Conservation (phyloP, 1,284 basidiomycete genomes). For the Xerocomus tenax region DNA sequence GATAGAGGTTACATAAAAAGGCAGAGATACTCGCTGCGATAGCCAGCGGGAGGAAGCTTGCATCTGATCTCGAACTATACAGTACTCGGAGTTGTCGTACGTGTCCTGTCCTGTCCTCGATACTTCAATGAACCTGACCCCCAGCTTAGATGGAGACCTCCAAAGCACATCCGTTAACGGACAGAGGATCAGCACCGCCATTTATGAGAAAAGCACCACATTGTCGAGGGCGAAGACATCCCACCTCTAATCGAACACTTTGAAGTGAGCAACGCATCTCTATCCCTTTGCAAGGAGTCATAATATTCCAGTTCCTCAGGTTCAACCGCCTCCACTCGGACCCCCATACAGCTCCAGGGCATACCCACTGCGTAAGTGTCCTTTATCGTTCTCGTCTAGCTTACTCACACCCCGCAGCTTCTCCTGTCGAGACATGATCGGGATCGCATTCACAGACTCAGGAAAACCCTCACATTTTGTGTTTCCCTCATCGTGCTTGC, state of each 20-base stretch:
- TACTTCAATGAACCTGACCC: conserved; percentile 8
- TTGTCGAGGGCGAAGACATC: conserved; percentile 86
- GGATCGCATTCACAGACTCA: conserved; percentile 94
- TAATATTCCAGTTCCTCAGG: conserved; percentile 63
- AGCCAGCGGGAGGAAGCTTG: conserved; percentile 82
- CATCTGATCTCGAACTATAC: conserved; percentile 88
- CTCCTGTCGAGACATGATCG: conserved; percentile 86
- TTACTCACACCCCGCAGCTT: conserved; percentile 45
- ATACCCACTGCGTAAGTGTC: conserved; percentile 79
- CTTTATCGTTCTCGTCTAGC: conserved; percentile 1
- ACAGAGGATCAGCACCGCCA: conserved; percentile 62
- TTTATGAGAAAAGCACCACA: conserved; percentile 85
- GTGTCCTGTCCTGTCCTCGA: conserved; percentile 20
- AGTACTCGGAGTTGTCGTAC: conserved; percentile 81
- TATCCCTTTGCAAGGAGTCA: conserved; percentile 11
- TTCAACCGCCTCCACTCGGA: conserved; percentile 73
- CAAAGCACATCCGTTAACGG: conserved; percentile 71
- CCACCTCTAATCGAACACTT: conserved; percentile 93
- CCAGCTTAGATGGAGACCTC: conserved; percentile 72
- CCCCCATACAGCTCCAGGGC: conserved; percentile 96
- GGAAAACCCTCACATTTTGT: conserved; percentile 87
- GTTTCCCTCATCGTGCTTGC: conserved; percentile 92
- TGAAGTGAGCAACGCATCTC: conserved; percentile 42
- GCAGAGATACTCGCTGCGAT: conserved; percentile 88
- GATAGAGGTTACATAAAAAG: conserved; percentile 73